Conservation (phyloP, 371 early-diverging fungal species). For the Paraphysoderma sedebokerense region DNA sequence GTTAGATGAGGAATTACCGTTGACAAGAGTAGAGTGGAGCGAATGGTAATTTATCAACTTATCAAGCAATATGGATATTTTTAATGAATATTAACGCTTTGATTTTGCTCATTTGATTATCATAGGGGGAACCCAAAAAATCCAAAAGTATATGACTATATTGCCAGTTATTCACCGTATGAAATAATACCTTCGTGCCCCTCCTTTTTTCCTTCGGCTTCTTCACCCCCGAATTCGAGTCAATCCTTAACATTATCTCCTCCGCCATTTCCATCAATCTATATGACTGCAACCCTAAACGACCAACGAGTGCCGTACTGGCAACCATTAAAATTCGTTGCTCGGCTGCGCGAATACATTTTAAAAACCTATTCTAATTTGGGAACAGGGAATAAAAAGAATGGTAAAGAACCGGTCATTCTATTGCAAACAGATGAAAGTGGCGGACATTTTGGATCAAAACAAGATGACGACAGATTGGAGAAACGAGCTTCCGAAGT, state of each 20-base stretch:
- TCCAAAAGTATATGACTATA: constrained; percentile 28
- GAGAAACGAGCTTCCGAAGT: too few species aligned
- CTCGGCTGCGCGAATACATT: too few species aligned
- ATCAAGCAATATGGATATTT: not conserved
- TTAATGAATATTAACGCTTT: too few species aligned
- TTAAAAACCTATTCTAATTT: too few species aligned
- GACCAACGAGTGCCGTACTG: constrained; percentile 61
- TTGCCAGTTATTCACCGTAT: constrained; percentile 55
- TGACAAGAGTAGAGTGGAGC: constrained; percentile 54
- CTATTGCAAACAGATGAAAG: too few species aligned
- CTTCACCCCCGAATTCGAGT: not conserved
- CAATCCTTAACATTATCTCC: not conserved
- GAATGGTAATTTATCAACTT: constrained; percentile 37
- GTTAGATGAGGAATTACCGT: constrained; percentile 50
- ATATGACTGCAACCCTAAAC: constrained; percentile 54
- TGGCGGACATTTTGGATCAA: too few species aligned
- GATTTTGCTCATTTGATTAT: not conserved
- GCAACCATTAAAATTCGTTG: constrained; percentile 58
- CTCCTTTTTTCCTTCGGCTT: not conserved
- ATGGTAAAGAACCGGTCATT: too few species aligned
- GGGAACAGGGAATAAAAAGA: too few species aligned
- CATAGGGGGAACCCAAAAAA: constrained; percentile 42
- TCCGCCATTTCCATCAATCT: constrained; percentile 32
- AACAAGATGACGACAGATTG: too few species aligned
- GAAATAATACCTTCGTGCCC: constrained; percentile 33